Evolutionary conservation across 495 filamentous ascomycete species (phyloP), one percentile per base, ranked within the genome.

Genomic region (Neurospora sp.): DNA sequence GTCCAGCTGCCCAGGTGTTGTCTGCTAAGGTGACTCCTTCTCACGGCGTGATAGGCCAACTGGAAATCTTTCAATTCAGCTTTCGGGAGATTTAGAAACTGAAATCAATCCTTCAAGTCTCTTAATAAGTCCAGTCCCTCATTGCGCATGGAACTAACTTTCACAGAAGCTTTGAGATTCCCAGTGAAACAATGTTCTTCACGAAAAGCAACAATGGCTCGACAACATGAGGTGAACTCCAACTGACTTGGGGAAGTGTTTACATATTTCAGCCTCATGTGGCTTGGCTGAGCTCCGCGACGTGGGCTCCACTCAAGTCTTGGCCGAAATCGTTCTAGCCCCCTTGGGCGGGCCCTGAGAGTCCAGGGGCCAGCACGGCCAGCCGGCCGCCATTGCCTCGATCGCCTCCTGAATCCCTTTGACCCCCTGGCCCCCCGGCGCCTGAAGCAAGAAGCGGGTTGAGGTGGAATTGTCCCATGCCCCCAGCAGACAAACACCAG

Each of bases 371-470:
- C 53, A 61, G 53, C 53, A 61, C 53, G 53, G 53, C 27, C 27
- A 27, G 53, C 14, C 27, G 53, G 53, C 14, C 53, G 53, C 53
- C 53, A 65, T 65, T 65, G 53, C 53, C 53, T 65, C 53, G 53
- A 65, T 65, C 53, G 53, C 53, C 53, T 65, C 53, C 53, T 65
- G 53, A 65, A 65, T 65, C 53, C 53, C 53, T 65, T 65, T 65
- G 53, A 35, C 53, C 53, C 47, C 53, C 53, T 65, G 53, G 53
- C 27, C 27, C 53, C 53, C 53, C 53, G 53, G 35, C 53, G 53
- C 27, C 47, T 65, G 53, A 65, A 65, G 53, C 53, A 65, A 65
- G 53, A 35, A 65, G 53, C 53, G 53, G 53, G 27, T 35, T 35
- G 53, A 65, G 53, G 53, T 65, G 53, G 53, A 65, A 65, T 65